Base-by-base conservation (phyloP, 2,329 filamentous ascomycete genomes). In the Dryadomyces sulphureus region DNA sequence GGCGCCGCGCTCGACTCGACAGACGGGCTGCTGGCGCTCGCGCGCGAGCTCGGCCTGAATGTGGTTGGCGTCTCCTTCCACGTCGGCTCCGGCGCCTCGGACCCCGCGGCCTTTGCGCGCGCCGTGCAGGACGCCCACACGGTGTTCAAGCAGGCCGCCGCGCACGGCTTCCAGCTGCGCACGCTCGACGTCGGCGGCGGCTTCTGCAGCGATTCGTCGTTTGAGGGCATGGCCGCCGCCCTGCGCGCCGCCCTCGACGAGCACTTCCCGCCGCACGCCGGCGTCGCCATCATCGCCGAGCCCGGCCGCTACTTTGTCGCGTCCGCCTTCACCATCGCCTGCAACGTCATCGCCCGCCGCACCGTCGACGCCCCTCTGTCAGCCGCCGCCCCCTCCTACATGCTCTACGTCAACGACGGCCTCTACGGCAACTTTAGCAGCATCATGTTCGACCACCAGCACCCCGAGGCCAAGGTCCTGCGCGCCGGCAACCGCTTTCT, bases 401-500 rank as follows among this genome's bases (percentile, higher is more conserved):
- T 96, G 92, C 68, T 95, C 41, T 98, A 98, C 63, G 70, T 96
- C 62, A 98, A 98, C 61, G 92, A 98, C 56, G 92, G 92, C 24
- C 82, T 96, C 45, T 98, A 98, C 59, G 92, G 92, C 58, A 96
- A 96, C 69, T 96, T 98, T 61, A 94, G 87, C 54, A 93, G 88
- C 77, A 96, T 96, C 73, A 94, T 96, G 71, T 98, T 95, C 62
- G 92, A 96, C 60, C 92, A 96, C 65, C 92, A 98, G 72, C 77
- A 93, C 57, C 92, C 92, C 1, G 66, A 84, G 40, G 86, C 90
- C 47, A 85, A 84, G 64, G 75, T 96, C 48, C 71, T 98, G 46
- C 81, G 79, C 54, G 68, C 73, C 19, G 69, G 72, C 50, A 64
- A 72, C 51, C 66, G 69, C 49, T 73, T 75, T 51, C 60, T 78